Evolutionary conservation across 2,329 filamentous ascomycete species (phyloP), one percentile per base, ranked within the genome.

Genomic region (Alternaria dauci): DNA sequence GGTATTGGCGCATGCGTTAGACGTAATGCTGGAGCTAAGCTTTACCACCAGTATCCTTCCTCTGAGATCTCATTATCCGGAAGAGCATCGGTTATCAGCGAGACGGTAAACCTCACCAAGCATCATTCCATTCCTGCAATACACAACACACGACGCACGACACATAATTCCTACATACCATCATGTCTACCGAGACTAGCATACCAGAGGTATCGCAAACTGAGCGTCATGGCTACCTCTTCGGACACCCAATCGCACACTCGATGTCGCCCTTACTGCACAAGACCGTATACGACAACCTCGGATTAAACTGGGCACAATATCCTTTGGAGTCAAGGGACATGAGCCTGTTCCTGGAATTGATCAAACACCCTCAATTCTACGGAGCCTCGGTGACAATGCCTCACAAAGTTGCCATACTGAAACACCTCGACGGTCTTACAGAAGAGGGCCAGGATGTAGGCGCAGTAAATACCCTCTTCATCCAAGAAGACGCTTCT

Each of bases 401-500:
- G 91, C 92, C 92, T 0, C 89, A 92, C 82, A 94, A 95, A 78
- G 87, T 94, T 26, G 84, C 87, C 69, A 92, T 94, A 73, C 86
- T 94, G 61, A 83, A 87, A 0, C 84, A 92, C 68, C 84, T 94
- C 8, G 91, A 94, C 72, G 86, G 89, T 55, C 81, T 94, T 38
- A 93, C 91, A 7, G 85, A 87, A 23, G 90, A 93, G 78, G 91
- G 88, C 67, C 84, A 85, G 51, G 88, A 89, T 36, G 89, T 93
- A 23, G 91, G 91, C 48, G 91, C 91, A 52, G 89, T 90, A 78
- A 94, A 95, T 82, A 95, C 91, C 0, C 85, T 94, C 53, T 94
- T 90, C 80, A 76, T 91, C 47, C 82, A 85, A 23, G 77, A 81
- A 47, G 81, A 82, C 48, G 69, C 75, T 16, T 76, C 82, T 47